A percentile compares a stretch with the other conserved stretches of the same genome.
Evolutionary conservation across 1,284 basidiomycete species (phyloP).

Genomic region (Abortiporus biennis): DNA sequence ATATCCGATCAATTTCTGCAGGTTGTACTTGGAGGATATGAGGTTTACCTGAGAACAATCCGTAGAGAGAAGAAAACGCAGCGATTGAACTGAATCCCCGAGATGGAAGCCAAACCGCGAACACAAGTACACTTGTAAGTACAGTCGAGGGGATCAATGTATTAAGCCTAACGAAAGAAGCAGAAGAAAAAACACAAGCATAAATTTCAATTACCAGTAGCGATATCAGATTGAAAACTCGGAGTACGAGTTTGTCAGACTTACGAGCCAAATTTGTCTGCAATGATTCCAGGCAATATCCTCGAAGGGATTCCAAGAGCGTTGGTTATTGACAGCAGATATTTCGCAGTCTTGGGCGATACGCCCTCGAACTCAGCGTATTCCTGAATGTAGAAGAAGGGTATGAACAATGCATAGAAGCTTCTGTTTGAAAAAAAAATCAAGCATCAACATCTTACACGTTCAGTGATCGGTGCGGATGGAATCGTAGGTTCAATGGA

Average conservation of each 20-base stretch:
- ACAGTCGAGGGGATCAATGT: conserved; percentile 51
- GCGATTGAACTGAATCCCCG: conserved; percentile 33
- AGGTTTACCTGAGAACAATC: conserved; percentile 32
- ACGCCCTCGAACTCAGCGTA: conserved; percentile 35
- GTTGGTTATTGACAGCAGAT: conserved; percentile 55
- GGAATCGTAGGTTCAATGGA: neutral
- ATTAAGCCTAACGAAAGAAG: conserved; percentile 35
- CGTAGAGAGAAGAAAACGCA: conserved; percentile 48
- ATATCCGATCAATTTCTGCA: neutral
- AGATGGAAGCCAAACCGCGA: conserved; percentile 48
- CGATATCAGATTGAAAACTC: neutral
- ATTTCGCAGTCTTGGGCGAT: conserved; percentile 33
- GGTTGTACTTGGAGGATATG: neutral
- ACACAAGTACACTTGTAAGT: conserved; percentile 45
- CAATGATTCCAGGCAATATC: conserved; percentile 50
- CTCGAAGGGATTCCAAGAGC: conserved; percentile 52
- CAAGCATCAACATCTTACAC: neutral
- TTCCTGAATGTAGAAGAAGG: conserved; percentile 57
- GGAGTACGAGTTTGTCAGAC: conserved; percentile 2
- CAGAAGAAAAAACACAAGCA: neutral
- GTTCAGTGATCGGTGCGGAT: neutral
- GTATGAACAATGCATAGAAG: conserved; percentile 49
- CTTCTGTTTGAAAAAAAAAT: conserved; percentile 11
- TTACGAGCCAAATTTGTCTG: conserved; percentile 46
- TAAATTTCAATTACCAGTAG: neutral